A percentile compares a stretch with the other conserved stretches of the same genome.
These are phyloP conservation scores for Pseudocercospora crystallina DNA, from an alignment of 2,329 filamentous ascomycete species.

Conservation along the genomic window DNA sequence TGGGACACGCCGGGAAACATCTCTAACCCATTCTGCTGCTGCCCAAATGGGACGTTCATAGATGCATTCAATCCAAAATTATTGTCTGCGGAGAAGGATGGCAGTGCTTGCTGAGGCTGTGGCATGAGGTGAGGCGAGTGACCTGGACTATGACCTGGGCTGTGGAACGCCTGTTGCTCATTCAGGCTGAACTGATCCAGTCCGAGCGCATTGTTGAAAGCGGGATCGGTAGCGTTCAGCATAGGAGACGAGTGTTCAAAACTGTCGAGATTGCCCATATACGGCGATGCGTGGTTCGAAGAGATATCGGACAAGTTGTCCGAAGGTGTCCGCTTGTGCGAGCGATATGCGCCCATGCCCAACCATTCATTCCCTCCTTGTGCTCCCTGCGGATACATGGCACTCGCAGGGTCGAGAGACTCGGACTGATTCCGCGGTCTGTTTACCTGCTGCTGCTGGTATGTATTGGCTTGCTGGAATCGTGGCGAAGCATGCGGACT, in stretches of 20 bases:
- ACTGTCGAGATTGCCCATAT: conserved; percentile 71
- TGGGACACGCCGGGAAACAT: conserved; percentile 52
- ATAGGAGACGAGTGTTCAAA: conserved; percentile 86
- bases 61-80: conserved; percentile 49
- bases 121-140: conserved; percentile 66
- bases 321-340: conserved; percentile 83
- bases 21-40: conserved; percentile 46
- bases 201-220: conserved; percentile 76
- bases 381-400: conserved; percentile 54
- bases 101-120: conserved; percentile 61
- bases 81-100: conserved; percentile 46
- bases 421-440: conserved; percentile 57
- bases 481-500: conserved; percentile 55
- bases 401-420: conserved; percentile 61
- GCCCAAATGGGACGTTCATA: conserved; percentile 49
- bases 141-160: conserved; percentile 54
- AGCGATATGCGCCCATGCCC: conserved; percentile 64
- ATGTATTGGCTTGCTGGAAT: conserved; percentile 47
- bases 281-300: conserved; percentile 76
- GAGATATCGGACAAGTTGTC: conserved; percentile 84
- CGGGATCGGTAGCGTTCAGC: conserved; percentile 68
- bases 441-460: conserved; percentile 50
- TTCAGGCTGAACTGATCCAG: conserved; percentile 80
- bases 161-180: conserved; percentile 50
- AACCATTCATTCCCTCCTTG: conserved; percentile 56